phyloP scores from a whole-genome alignment of 495 filamentous ascomycete species.

The Lindgomyces ingoldianus region DNA sequence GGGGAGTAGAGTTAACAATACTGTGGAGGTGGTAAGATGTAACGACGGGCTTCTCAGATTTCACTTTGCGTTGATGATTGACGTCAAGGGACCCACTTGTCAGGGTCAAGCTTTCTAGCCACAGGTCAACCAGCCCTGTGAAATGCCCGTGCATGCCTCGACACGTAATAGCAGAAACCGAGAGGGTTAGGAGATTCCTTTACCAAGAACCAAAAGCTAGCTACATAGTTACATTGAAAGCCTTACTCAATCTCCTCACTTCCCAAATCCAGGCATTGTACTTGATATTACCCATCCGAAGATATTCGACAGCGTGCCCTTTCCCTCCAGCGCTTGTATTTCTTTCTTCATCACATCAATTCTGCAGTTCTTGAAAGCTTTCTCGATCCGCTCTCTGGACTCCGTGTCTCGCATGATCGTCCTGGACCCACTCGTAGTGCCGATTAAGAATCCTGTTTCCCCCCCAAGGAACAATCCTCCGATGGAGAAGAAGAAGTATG shows the following conservation, averaged over 20 bases:
- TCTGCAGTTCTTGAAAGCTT: slow-evolving; percentile 63
- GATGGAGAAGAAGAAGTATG: slow-evolving; percentile 62
- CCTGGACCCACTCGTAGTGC: slow-evolving; percentile 54
- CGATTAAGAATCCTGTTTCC: slow-evolving; percentile 61
- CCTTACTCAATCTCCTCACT: too few relatives aligned
- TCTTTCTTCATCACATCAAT: slow-evolving; percentile 62
- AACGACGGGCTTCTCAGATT: background rate
- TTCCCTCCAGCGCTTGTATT: slow-evolving; percentile 56
- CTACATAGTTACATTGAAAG: too few relatives aligned
- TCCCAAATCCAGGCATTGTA: too few relatives aligned
- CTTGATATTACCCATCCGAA: background rate
- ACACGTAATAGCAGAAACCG: slow-evolving; percentile 5
- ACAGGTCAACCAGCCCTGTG: background rate
- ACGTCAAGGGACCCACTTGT: slow-evolving; percentile 16
- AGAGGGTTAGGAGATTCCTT: too few relatives aligned
- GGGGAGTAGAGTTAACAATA: background rate
- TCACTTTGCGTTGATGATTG: background rate
- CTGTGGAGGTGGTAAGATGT: background rate
- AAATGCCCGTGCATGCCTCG: background rate
- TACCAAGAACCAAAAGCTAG: background rate
- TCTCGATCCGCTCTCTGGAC: slow-evolving; percentile 58
- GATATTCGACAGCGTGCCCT: slow-evolving; percentile 14
- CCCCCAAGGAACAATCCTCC: slow-evolving; percentile 67
- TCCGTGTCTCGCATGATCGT: slow-evolving; percentile 58
- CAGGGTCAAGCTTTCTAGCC: slow-evolving; percentile 8